phyloP scores from a whole-genome alignment of 2,329 filamentous ascomycete genomes.

The Laburnicola sp. region DNA sequence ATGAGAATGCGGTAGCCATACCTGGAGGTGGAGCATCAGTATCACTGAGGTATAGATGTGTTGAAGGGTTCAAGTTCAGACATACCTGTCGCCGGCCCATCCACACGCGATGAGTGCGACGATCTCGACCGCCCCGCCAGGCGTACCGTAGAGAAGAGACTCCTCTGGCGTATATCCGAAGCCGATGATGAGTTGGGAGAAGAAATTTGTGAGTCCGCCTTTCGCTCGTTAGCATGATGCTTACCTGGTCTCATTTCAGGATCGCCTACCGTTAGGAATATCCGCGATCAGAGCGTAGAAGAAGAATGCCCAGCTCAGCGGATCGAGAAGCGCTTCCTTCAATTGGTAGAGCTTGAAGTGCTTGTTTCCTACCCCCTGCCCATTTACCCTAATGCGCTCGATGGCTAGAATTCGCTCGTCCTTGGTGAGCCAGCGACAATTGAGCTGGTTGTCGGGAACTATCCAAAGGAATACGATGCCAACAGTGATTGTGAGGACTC shows the following conservation, averaged over 20 bases:
- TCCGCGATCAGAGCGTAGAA: constrained; percentile 60
- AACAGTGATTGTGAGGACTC: constrained; percentile 47
- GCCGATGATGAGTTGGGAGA: constrained; percentile 61
- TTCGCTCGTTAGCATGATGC: background rate
- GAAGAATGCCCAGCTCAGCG: constrained; percentile 63
- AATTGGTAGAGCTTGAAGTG: constrained; percentile 71
- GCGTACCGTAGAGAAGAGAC: constrained; percentile 66
- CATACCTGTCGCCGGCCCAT: constrained; percentile 56
- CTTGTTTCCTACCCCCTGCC: constrained; percentile 73
- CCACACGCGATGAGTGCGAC: constrained; percentile 60
- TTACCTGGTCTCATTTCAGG: background rate
- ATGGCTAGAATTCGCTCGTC: constrained; percentile 69
- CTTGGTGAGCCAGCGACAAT: constrained; percentile 64
- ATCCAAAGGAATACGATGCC: constrained; percentile 51
- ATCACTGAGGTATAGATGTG: background rate
- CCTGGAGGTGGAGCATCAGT: constrained; percentile 10
- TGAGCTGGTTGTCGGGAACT: constrained; percentile 63
- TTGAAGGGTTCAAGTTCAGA: background rate
- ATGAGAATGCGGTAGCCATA: constrained; percentile 62
- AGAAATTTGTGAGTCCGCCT: constrained; percentile 63
- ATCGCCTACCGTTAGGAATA: constrained; percentile 57
- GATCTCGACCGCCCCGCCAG: constrained; percentile 67
- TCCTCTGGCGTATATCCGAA: constrained; percentile 68
- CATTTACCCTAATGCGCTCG: constrained; percentile 72
- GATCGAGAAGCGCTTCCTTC: constrained; percentile 60